Conservation (phyloP, 2,329 filamentous ascomycete genomes). For the Pseudonectria foliicola region DNA sequence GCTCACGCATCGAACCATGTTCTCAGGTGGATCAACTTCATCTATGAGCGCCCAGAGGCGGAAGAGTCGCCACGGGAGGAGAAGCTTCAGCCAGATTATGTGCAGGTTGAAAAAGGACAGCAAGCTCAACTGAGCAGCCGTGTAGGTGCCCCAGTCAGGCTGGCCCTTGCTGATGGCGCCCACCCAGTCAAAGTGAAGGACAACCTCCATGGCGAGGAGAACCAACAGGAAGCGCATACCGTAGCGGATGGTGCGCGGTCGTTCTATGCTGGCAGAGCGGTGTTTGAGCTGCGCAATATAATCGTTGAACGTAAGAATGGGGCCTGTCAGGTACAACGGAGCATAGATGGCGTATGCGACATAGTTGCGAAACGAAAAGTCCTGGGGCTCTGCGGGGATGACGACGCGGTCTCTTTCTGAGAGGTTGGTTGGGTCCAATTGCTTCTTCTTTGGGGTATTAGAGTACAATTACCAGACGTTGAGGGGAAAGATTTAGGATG, state of each 20-base stretch:
- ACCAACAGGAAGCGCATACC: constrained; percentile 73
- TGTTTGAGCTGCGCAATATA: constrained; percentile 84
- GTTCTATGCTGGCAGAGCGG: constrained; percentile 62
- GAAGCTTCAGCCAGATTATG: constrained; percentile 94
- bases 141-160: constrained; percentile 77
- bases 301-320: constrained; percentile 96
- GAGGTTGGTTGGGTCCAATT: constrained; percentile 78
- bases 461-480: constrained; percentile 21
- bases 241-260: constrained; percentile 68
- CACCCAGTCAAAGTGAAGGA: constrained; percentile 88
- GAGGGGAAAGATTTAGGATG: not conserved
- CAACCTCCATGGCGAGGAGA: constrained; percentile 81
- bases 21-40: constrained; percentile 90
- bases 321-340: constrained; percentile 85
- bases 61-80: constrained; percentile 97
- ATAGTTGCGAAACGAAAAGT: constrained; percentile 81
- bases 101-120: constrained; percentile 94
- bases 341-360: constrained; percentile 85
- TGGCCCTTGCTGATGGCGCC: constrained; percentile 80
- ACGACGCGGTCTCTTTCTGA: constrained; percentile 83
- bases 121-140: constrained; percentile 79
- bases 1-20: constrained; percentile 94
- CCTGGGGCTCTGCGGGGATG: constrained; percentile 61
- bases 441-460: constrained; percentile 89
- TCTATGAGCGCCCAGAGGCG: constrained; percentile 91